Evolutionary conservation across 2,329 filamentous ascomycete species (phyloP).

Genomic region (Neoscytalidium dimidiatum): DNA sequence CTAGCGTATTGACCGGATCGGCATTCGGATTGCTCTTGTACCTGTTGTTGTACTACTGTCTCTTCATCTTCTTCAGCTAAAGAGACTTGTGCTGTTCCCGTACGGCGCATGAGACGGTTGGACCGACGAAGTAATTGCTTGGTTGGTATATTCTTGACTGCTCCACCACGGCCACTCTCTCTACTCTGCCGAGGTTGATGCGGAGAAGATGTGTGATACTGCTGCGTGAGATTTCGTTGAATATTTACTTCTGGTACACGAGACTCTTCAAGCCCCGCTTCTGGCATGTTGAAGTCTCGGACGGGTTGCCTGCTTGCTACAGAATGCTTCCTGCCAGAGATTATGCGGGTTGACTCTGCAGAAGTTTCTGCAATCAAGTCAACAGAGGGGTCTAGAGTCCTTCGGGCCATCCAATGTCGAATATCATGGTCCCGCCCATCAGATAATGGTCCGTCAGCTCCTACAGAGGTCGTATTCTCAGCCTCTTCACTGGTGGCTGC

Average conservation of each 20-base stretch:
- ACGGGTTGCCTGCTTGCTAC: too few species aligned
- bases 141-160: too few species aligned
- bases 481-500: not conserved
- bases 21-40: not conserved
- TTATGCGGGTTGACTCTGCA: not conserved
- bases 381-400: conserved; percentile 1
- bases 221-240: too few species aligned
- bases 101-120: not conserved
- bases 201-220: not conserved
- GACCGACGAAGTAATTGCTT: not conserved
- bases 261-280: too few species aligned
- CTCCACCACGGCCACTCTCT: not conserved
- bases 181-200: not conserved
- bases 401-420: conserved; percentile 28
- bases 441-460: conserved; percentile 21
- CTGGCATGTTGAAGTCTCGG: too few species aligned
- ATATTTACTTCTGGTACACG: too few species aligned
- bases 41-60: not conserved
- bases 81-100: not conserved
- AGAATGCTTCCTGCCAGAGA: too few species aligned
- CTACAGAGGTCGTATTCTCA: not conserved
- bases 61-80: not conserved
- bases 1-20: not conserved
- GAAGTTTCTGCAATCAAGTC: too few species aligned
- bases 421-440: conserved; percentile 32